phyloP scores from a whole-genome alignment of 192 early-diverging fungal genomes.

The Cladochytrium replicatum region DNA sequence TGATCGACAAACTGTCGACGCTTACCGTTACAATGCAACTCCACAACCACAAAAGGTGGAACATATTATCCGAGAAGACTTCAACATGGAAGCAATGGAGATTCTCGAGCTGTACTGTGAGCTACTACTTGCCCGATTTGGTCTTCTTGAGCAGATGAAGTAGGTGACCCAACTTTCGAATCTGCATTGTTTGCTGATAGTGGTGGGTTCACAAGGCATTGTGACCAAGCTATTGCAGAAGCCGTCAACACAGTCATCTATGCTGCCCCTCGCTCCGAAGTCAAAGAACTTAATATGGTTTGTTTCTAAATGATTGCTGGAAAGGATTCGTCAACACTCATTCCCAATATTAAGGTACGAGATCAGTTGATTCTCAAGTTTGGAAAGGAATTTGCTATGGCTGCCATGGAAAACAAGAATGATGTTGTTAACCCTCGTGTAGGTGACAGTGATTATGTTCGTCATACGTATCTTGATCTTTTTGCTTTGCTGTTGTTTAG shows the following conservation, averaged over 20 bases:
- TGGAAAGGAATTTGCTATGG: slow-evolving; percentile 68
- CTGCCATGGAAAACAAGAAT: slow-evolving; percentile 64
- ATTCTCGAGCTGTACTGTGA: slow-evolving; percentile 89
- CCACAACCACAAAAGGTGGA: too few relatives aligned
- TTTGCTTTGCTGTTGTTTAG: slow-evolving; percentile 20
- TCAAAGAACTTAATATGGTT: slow-evolving; percentile 60
- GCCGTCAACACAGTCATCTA: slow-evolving; percentile 86
- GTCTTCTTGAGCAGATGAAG: slow-evolving; percentile 73
- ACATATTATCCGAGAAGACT: slow-evolving; percentile 91
- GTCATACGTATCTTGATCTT: not conserved
- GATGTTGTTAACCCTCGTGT: slow-evolving; percentile 67
- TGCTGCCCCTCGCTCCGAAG: slow-evolving; percentile 76
- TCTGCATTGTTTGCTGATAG: not conserved
- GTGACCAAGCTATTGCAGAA: slow-evolving; percentile 73
- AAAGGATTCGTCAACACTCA: slow-evolving; percentile 32
- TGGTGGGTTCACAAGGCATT: slow-evolving; percentile 30
- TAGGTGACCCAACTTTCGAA: slow-evolving; percentile 24
- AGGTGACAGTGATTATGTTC: slow-evolving; percentile 4
- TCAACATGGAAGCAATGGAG: slow-evolving; percentile 85
- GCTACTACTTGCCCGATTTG: slow-evolving; percentile 74
- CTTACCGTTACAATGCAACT: not conserved
- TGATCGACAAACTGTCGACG: not conserved
- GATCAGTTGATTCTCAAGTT: slow-evolving; percentile 75
- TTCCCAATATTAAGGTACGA: too few relatives aligned
- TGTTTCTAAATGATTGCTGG: slow-evolving; percentile 5